phyloP scores from a whole-genome alignment of 2,329 filamentous ascomycete species.

The Myotisia sp. region DNA sequence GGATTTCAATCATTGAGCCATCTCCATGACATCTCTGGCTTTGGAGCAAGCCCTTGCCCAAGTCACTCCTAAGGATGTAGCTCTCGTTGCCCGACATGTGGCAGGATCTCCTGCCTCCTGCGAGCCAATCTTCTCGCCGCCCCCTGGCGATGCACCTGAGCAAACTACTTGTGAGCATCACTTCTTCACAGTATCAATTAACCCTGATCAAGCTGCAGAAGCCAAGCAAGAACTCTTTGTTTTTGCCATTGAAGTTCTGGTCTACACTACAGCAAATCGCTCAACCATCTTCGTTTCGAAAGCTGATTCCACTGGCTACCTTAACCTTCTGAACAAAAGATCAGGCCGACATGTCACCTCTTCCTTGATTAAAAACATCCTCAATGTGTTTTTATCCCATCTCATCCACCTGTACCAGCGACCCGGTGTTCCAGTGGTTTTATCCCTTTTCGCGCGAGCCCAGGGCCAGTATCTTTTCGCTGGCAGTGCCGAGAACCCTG shows the following conservation, averaged over 20 bases:
- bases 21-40: conserved; percentile 2
- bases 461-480: conserved; percentile 94
- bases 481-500: conserved; percentile 66
- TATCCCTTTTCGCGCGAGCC: conserved; percentile 83
- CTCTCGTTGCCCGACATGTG: conserved; percentile 67
- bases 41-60: conserved; percentile 36
- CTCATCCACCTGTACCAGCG: conserved; percentile 55
- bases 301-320: conserved; percentile 86
- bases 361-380: conserved; percentile 56
- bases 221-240: conserved; percentile 46
- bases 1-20: no score
- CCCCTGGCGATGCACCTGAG: conserved; percentile 56
- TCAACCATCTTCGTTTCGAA: conserved; percentile 93
- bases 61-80: conserved; percentile 38
- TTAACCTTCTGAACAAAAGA: conserved; percentile 48
- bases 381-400: conserved; percentile 60
- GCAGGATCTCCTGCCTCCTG: conserved; percentile 68
- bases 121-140: conserved; percentile 63
- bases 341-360: conserved; percentile 36
- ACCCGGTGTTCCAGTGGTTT: conserved; percentile 51
- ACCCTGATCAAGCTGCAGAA: conserved; percentile 7
- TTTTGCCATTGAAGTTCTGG: conserved; percentile 71
- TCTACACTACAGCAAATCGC: conserved; percentile 67
- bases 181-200: conserved; percentile 49
- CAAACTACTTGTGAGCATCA: conserved; percentile 79